Percentiles rank a stretch among this genome's conserved stretches.
Conservation (phyloP, 495 filamentous ascomycete species). For the Tetracladium setigerum region DNA sequence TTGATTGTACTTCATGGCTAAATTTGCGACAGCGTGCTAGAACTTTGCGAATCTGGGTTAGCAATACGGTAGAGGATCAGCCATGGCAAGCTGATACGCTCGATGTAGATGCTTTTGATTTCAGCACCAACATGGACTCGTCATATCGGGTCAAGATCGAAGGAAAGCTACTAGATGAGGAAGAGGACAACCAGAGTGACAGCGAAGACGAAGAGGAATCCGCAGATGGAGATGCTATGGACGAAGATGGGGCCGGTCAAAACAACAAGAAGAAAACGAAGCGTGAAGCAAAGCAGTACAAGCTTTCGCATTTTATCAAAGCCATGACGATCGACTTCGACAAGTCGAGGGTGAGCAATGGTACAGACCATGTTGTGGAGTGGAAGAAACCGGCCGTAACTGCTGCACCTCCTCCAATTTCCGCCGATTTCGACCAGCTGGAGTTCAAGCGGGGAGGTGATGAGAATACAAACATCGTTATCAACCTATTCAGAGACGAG, state of each 20-base stretch:
- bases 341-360: slow-evolving; percentile 39
- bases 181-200: slow-evolving; percentile 51
- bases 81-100: slow-evolving; percentile 73
- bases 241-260: slow-evolving; percentile 42
- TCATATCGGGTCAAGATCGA: slow-evolving; percentile 91
- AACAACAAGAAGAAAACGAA: slow-evolving; percentile 34
- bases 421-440: slow-evolving; percentile 80
- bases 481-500: slow-evolving; percentile 83
- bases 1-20: background rate
- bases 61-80: slow-evolving; percentile 91
- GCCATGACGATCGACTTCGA: slow-evolving; percentile 83
- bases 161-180: slow-evolving; percentile 76
- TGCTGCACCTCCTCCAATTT: slow-evolving; percentile 37
- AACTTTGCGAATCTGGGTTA: slow-evolving; percentile 89
- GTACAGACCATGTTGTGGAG: slow-evolving; percentile 51
- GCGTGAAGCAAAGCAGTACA: slow-evolving; percentile 30
- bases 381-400: slow-evolving; percentile 65
- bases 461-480: slow-evolving; percentile 83
- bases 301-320: slow-evolving; percentile 93
- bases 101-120: slow-evolving; percentile 66
- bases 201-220: slow-evolving; percentile 39
- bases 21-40: slow-evolving; percentile 50
- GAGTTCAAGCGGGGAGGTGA: slow-evolving; percentile 88
- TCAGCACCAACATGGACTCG: slow-evolving; percentile 56
- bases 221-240: slow-evolving; percentile 48